Evolutionary conservation across 306 rosid genomes (phyloP), one percentile per base, ranked within the genome.

Genomic region (Dryas alaskensis): DNA sequence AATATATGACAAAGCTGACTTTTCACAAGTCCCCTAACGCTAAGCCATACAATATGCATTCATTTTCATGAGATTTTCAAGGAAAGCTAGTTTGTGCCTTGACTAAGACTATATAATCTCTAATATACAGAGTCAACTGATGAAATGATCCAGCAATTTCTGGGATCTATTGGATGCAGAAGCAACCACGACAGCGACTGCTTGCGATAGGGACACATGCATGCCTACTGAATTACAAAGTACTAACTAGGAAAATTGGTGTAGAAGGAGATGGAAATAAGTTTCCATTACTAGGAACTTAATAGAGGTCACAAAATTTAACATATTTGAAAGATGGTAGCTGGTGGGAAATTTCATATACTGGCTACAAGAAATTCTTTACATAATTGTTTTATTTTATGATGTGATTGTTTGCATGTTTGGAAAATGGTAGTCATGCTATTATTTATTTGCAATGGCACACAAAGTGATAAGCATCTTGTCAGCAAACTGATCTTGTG

Each of bases 111-210:
- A 5, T 27, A 27, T 7, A 59, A 10, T 31, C 37, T 59, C 43
- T 27, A 11, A 8, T 27, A 59, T 11, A 59, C 64, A 59, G 9
- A 3, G 43, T 27, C 64, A 59, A 11, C 7, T 11, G 64, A 11
- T 27, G 64, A 11, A 59, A 59, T 59, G 40, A 59, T 11, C 64
- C 10, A 10, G 17, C 12, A 59, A 43, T 59, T 60, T 2, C 22
- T 60, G 46, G 46, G 45, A 31, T 31, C 2, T 31, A 60, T 60
- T 60, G 65, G 65, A n/a, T 60, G 66, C 66, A 13, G 46, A 37
- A 60, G 9, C 66, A 37, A 12, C 65, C 45, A 37, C 63, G 27
- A 59, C 43, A 59, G 63, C n/a, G 43, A 59, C 42, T 58, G 62
- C 9, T 58, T 22, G 62, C 62, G 9, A 58, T 8, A 58, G 62